phyloP scores from a whole-genome alignment of 2,329 filamentous ascomycete species.

The Ambrosiella cleistominuta region DNA sequence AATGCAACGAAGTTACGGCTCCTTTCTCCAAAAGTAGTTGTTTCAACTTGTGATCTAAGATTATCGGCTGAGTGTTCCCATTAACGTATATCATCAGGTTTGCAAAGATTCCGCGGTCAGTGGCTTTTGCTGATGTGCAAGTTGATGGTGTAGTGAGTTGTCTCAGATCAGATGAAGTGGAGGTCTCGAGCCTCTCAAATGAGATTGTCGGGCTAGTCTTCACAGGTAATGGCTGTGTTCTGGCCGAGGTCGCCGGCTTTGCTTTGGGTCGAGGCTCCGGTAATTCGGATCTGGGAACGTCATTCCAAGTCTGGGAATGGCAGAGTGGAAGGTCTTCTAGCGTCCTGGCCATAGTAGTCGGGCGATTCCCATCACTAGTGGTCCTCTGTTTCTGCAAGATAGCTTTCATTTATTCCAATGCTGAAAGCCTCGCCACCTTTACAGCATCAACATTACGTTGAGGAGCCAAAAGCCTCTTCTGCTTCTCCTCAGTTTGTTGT shows the following conservation, averaged over 20 bases:
- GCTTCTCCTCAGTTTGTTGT: not conserved
- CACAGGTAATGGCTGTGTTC: too few relatives aligned
- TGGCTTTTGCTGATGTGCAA: constrained; percentile 10
- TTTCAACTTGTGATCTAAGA: constrained; percentile 79
- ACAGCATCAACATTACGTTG: not conserved
- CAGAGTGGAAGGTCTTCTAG: not conserved
- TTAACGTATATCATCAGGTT: constrained; percentile 70
- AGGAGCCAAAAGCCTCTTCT: not conserved
- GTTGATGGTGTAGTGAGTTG: not conserved
- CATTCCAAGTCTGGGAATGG: not conserved
- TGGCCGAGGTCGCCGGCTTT: not conserved
- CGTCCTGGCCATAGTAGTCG: not conserved
- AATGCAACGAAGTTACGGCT: constrained; percentile 48
- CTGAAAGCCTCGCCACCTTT: not conserved
- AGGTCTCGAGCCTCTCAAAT: not conserved
- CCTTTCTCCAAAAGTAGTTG: constrained; percentile 59
- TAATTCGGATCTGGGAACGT: not conserved
- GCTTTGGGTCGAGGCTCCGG: not conserved
- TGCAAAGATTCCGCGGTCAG: constrained; percentile 39
- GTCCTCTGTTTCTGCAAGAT: not conserved
- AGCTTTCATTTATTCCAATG: not conserved
- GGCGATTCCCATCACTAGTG: not conserved
- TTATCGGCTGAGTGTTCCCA: constrained; percentile 61
- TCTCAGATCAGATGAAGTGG: not conserved
- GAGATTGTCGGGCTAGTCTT: too few relatives aligned